phyloP scores from a whole-genome alignment of 495 filamentous ascomycete genomes.

The Podospora pseudoanserina region DNA sequence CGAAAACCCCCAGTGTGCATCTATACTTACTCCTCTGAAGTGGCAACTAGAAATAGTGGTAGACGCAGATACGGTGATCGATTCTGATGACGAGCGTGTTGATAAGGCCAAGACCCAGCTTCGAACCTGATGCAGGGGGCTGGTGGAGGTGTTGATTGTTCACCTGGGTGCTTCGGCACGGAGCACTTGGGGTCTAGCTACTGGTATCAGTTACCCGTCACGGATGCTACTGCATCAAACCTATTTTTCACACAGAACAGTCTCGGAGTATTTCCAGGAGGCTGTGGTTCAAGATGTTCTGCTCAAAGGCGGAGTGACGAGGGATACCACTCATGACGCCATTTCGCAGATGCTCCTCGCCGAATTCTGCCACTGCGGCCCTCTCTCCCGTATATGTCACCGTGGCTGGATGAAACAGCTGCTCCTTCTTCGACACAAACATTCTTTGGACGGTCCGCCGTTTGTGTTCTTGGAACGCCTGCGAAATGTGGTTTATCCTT shows the following conservation, averaged over 20 bases:
- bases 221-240: neutral
- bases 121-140: neutral
- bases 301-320: neutral
- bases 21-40: neutral
- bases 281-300: neutral
- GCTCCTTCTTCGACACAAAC: neutral
- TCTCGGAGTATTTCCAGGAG: conserved; percentile 3
- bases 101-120: neutral
- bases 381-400: neutral
- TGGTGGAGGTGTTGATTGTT: neutral
- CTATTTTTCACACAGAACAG: neutral
- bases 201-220: neutral
- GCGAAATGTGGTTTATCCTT: neutral
- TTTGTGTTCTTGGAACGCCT: neutral
- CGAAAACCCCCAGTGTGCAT: neutral
- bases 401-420: neutral
- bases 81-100: neutral
- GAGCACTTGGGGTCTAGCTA: neutral
- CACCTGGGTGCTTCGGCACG: neutral
- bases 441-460: neutral
- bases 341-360: neutral
- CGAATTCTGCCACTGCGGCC: neutral
- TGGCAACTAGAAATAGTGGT: neutral
- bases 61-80: neutral
- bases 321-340: neutral